Evolutionary conservation across 495 filamentous ascomycete species (phyloP).

Genomic region (Aspergillus avenaceus): DNA sequence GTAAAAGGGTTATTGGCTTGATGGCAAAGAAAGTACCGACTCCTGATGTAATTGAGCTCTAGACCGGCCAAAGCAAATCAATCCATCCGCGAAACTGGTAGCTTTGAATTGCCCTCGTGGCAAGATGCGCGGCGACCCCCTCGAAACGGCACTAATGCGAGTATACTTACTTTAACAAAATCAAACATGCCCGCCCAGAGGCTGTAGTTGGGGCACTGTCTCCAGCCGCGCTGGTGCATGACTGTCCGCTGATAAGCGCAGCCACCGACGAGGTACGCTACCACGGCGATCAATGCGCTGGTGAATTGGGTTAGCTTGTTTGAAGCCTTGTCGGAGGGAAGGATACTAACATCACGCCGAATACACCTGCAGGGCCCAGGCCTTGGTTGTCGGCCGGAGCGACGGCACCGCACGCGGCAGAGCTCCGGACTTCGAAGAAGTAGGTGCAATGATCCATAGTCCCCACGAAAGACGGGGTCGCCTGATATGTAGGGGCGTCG

Average conservation of each 20-base stretch:
- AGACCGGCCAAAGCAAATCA: slow-evolving; percentile 30
- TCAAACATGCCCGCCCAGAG: slow-evolving; percentile 86
- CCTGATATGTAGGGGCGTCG: slow-evolving; percentile 56
- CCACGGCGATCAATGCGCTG: slow-evolving; percentile 64
- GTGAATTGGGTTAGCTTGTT: slow-evolving; percentile 12
- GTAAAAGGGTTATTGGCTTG: neutral
- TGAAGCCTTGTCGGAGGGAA: neutral
- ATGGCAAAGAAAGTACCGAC: slow-evolving; percentile 2
- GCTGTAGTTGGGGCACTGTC: slow-evolving; percentile 89
- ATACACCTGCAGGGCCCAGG: slow-evolving; percentile 82
- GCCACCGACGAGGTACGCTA: slow-evolving; percentile 88
- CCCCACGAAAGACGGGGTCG: slow-evolving; percentile 75
- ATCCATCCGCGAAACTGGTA: slow-evolving; percentile 37
- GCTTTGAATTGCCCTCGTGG: slow-evolving; percentile 18
- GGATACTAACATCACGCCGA: slow-evolving; percentile 76
- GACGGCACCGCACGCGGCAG: slow-evolving; percentile 74
- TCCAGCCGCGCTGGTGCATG: slow-evolving; percentile 91
- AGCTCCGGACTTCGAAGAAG: slow-evolving; percentile 90
- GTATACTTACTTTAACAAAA: slow-evolving; percentile 71
- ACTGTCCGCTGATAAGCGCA: slow-evolving; percentile 95
- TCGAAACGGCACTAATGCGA: slow-evolving; percentile 31
- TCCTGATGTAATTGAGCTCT: slow-evolving; percentile 10
- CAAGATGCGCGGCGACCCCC: slow-evolving; percentile 18
- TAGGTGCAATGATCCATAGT: slow-evolving; percentile 90
- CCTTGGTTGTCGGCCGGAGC: slow-evolving; percentile 56